phyloP scores from a whole-genome alignment of 2,329 filamentous ascomycete species.

The Fusarium sp. region DNA sequence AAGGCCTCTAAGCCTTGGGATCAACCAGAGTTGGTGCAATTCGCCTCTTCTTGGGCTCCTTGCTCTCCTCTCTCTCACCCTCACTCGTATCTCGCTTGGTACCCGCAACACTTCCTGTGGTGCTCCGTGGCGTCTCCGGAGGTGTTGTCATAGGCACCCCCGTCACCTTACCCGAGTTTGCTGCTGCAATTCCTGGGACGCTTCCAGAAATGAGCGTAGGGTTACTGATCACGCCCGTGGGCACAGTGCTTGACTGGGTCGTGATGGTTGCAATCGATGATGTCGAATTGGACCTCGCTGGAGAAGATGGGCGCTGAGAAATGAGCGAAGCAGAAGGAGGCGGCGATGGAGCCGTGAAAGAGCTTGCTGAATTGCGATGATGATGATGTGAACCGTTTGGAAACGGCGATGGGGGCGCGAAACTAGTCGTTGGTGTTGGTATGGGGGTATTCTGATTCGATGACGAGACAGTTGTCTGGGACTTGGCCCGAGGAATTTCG shows the following conservation, averaged over 20 bases:
- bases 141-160: slow-evolving; percentile 86
- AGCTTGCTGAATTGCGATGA: slow-evolving; percentile 69
- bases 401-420: slow-evolving; percentile 72
- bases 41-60: slow-evolving; percentile 74
- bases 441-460: slow-evolving; percentile 76
- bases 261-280: slow-evolving; percentile 83
- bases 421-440: slow-evolving; percentile 76
- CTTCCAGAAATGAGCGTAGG: slow-evolving; percentile 82
- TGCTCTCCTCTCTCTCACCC: slow-evolving; percentile 64
- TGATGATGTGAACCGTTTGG: slow-evolving; percentile 61
- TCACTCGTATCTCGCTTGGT: slow-evolving; percentile 70
- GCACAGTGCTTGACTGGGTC: slow-evolving; percentile 67
- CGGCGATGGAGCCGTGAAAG: slow-evolving; percentile 69
- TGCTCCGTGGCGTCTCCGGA: slow-evolving; percentile 81
- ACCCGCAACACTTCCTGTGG: slow-evolving; percentile 51
- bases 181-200: slow-evolving; percentile 80
- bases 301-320: slow-evolving; percentile 78
- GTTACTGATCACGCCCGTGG: slow-evolving; percentile 74
- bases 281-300: slow-evolving; percentile 85
- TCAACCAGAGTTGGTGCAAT: slow-evolving; percentile 75
- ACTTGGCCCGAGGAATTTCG: slow-evolving; percentile 67
- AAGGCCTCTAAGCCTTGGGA: slow-evolving; percentile 31
- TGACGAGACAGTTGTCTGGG: slow-evolving; percentile 55
- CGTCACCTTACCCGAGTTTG: slow-evolving; percentile 73
- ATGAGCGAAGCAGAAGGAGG: slow-evolving; percentile 67